These are phyloP conservation scores for Ophiognomonia clavigignenti-juglandacearum DNA, from an alignment of 2,329 filamentous ascomycete species.

Conservation along the genomic window DNA sequence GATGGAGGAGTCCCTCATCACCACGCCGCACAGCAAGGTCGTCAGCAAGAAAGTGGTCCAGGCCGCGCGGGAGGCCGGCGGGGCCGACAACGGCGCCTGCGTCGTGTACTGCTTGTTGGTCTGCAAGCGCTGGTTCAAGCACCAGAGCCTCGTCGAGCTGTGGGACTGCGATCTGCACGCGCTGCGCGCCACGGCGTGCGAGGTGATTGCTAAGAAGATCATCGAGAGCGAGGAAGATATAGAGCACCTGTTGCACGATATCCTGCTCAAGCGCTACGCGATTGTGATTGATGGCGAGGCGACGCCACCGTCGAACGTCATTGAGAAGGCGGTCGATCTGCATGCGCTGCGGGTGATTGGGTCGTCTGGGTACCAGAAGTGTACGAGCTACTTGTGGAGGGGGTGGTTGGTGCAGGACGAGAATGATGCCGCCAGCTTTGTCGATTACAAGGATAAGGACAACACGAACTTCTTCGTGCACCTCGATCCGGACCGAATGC, in stretches of 20 bases:
- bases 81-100: constrained; percentile 67
- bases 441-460: constrained; percentile 79
- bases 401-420: constrained; percentile 98
- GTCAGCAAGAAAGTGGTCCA: constrained; percentile 76
- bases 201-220: constrained; percentile 82
- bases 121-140: constrained; percentile 67
- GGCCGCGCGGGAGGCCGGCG: constrained; percentile 78
- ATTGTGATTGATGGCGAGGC: constrained; percentile 67
- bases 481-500: constrained; percentile 91
- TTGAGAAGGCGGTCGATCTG: constrained; percentile 90
- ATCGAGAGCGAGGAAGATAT: constrained; percentile 83
- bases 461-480: constrained; percentile 75
- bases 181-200: constrained; percentile 75
- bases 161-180: constrained; percentile 88
- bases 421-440: constrained; percentile 80
- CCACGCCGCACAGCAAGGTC: constrained; percentile 74
- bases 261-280: constrained; percentile 86
- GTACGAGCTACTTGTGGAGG: constrained; percentile 85
- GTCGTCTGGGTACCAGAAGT: constrained; percentile 92
- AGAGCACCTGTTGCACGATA: constrained; percentile 70
- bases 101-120: constrained; percentile 82
- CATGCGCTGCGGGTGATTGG: constrained; percentile 87
- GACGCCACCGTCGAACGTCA: constrained; percentile 75
- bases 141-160: constrained; percentile 73
- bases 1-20: constrained; percentile 70